These are phyloP conservation scores for Microbotryum intermedium DNA, from an alignment of 1,284 basidiomycete species.

Conservation along the genomic window DNA sequence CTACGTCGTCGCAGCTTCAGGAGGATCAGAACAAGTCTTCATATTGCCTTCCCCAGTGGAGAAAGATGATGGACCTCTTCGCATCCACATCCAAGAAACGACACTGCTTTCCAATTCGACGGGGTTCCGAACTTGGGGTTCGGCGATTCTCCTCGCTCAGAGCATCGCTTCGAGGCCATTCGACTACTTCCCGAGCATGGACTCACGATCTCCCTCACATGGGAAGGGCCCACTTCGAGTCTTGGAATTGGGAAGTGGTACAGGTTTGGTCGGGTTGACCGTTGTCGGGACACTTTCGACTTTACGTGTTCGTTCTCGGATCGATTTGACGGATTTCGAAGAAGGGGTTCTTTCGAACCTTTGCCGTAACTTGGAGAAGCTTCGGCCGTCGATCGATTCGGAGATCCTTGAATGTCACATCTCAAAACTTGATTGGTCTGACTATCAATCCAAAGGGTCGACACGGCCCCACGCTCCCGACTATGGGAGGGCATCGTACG, in stretches of 20 bases:
- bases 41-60: background rate
- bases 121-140: conserved; percentile 24
- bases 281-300: background rate
- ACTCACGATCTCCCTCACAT: background rate
- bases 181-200: background rate
- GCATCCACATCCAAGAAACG: conserved; percentile 13
- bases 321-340: conserved; percentile 60
- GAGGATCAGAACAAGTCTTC: conserved; percentile 1
- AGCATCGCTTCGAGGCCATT: background rate
- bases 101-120: conserved; percentile 17
- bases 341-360: conserved; percentile 67
- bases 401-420: conserved; percentile 28
- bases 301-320: background rate
- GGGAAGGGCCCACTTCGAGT: background rate
- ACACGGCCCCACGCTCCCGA: background rate
- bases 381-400: no score
- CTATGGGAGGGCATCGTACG: conserved; percentile 45
- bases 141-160: conserved; percentile 10
- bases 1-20: conserved; percentile 6
- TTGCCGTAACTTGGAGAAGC: conserved; percentile 49
- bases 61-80: background rate
- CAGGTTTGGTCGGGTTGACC: conserved; percentile 24
- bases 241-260: conserved; percentile 26
- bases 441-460: conserved; percentile 37
- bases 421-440: conserved; percentile 60